Evolutionary conservation across 2,329 filamentous ascomycete species (phyloP), one percentile per base, ranked within the genome.

Genomic region (Penicillium sp.): DNA sequence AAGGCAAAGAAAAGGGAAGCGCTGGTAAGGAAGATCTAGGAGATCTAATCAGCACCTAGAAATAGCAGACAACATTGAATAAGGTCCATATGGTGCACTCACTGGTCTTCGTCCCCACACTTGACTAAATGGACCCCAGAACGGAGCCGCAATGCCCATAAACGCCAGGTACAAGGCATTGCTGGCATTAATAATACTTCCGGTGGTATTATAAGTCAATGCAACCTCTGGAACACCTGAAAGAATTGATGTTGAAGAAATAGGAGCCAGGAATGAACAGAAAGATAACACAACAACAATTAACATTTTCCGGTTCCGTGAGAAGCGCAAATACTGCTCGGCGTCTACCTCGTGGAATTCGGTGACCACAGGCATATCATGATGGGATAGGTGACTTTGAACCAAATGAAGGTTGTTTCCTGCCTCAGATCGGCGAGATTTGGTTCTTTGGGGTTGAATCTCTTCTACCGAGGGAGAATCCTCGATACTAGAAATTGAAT

Each of bases 161-260:
- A 87, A 85, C 4, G 87, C 71, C 77, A 90, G 81, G 63, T 90
- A 90, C n/a, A 88, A 73, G 0, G 89, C 89, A 73, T 92, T 93
- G 67, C 83, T 87, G 43, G 89, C 73, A 67, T 90, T 89, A 69
- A 92, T 85, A 54, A 91, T 81, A 9, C 82, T 82, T 5, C 86
- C 87, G 0, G 83, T 88, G 0, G 87, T 90, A 37, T 77, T 60
- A 68, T 83, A 90, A 7, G 83, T 85, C 4, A 69, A 70, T 1
- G 88, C 88, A 5, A 93, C 85, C 70, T 93, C 89, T 1, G 89
- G 89, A 1, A 88, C 84, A 2, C 89, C 89, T 1, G 88, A 82
- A 12, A 93, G 73, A 8, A 92, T 84, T 1, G 87, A 86, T 0
- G 89, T 92, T 37, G 85, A 89, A 2, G 85, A 88, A 23, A 90